Evolutionary conservation across 108 stramenopile species (phyloP).

Genomic region (Chaetoceros muelleri): DNA sequence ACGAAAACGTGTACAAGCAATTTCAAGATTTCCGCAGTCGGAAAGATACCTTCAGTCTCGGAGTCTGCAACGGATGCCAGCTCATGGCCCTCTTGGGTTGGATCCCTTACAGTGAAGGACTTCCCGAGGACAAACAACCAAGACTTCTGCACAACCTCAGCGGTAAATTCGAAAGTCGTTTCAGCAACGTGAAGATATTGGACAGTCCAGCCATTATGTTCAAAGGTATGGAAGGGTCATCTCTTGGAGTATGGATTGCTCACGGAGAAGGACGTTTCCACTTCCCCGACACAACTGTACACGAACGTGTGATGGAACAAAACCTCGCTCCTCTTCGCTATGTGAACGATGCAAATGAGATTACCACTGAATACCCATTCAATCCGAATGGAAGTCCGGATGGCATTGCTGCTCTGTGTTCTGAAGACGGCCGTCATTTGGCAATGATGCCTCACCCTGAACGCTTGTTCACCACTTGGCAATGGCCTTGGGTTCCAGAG

Average conservation of each 20-base stretch:
- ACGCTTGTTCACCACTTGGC: slow-evolving; percentile 95
- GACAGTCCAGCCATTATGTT: slow-evolving; percentile 81
- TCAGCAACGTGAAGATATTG: slow-evolving; percentile 76
- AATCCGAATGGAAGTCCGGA: slow-evolving; percentile 98
- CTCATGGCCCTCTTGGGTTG: slow-evolving; percentile 98
- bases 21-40: slow-evolving; percentile 90
- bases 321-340: slow-evolving; percentile 88
- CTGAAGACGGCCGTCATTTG: slow-evolving; percentile 95
- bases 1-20: slow-evolving; percentile 83
- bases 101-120: slow-evolving; percentile 76
- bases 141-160: slow-evolving; percentile 94
- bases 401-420: slow-evolving; percentile 97
- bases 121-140: slow-evolving; percentile 82
- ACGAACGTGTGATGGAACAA: slow-evolving; percentile 50
- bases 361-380: slow-evolving; percentile 95
- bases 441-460: slow-evolving; percentile 99
- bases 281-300: slow-evolving; percentile 82
- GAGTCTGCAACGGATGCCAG: slow-evolving; percentile 99
- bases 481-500: slow-evolving; percentile 96
- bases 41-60: slow-evolving; percentile 93
- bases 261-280: slow-evolving; percentile 97
- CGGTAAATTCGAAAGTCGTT: slow-evolving; percentile 95
- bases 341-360: slow-evolving; percentile 86
- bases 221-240: slow-evolving; percentile 94
- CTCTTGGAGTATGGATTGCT: slow-evolving; percentile 97